phyloP scores from a whole-genome alignment of 257 asterid genomes.

The Galeopsis tetrahit region DNA sequence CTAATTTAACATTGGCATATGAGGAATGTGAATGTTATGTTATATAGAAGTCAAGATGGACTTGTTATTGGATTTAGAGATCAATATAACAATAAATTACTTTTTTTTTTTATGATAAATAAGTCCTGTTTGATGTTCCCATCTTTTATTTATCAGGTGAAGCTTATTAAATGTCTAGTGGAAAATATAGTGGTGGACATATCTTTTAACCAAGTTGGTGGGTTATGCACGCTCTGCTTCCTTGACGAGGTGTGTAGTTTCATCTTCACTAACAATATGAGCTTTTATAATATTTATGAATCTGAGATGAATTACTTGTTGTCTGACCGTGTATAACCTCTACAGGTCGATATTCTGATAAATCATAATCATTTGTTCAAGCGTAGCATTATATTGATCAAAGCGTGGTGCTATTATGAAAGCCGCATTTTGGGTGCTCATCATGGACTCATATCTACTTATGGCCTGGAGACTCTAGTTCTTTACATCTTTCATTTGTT shows the following conservation, averaged over 20 bases:
- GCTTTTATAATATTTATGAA: slow-evolving; percentile 25
- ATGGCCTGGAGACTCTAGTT: slow-evolving; percentile 92
- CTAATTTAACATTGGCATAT: slow-evolving; percentile 13
- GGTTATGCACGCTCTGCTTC: slow-evolving; percentile 90
- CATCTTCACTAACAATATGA: slow-evolving; percentile 8
- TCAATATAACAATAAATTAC: slow-evolving; percentile 16
- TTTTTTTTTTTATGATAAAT: background rate
- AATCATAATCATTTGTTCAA: slow-evolving; percentile 84
- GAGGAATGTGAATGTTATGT: slow-evolving; percentile 9
- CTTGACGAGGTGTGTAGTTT: slow-evolving; percentile 74
- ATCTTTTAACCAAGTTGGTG: slow-evolving; percentile 95
- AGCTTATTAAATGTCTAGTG: slow-evolving; percentile 86
- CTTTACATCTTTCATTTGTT: slow-evolving; percentile 92
- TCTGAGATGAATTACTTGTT: slow-evolving; percentile 11
- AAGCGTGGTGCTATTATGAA: slow-evolving; percentile 99
- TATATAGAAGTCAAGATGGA: slow-evolving; percentile 4
- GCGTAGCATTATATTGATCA: slow-evolving; percentile 89
- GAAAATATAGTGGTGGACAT: slow-evolving; percentile 94
- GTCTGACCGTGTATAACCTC: slow-evolving; percentile 34
- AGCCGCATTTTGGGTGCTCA: slow-evolving; percentile 96
- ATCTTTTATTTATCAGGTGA: slow-evolving; percentile 59
- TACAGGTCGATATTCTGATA: slow-evolving; percentile 81
- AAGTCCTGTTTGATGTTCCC: slow-evolving; percentile 25
- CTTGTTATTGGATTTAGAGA: slow-evolving; percentile 20
- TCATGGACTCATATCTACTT: slow-evolving; percentile 95